Evolutionary conservation across 257 asterid species (phyloP).

Genomic region (Forsythia suspensa): DNA sequence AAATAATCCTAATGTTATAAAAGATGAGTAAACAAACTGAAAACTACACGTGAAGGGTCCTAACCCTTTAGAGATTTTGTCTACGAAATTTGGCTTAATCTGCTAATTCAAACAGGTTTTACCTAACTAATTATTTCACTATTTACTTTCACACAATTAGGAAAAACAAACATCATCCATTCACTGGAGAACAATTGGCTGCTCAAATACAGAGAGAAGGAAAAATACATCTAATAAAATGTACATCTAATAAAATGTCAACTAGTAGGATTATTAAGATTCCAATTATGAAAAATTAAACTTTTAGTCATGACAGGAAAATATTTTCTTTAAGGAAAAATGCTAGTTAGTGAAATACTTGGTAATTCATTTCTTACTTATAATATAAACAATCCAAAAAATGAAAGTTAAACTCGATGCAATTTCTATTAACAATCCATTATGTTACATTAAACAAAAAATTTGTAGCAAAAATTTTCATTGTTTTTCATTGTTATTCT

Average conservation of each 20-base stretch:
- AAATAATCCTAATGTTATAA: too few relatives aligned
- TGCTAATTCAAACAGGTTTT: constrained; percentile 50
- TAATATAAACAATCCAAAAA: too few relatives aligned
- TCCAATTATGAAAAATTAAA: constrained; percentile 10
- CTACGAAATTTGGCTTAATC: constrained; percentile 26
- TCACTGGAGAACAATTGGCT: background rate
- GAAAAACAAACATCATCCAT: background rate
- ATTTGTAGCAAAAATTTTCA: too few relatives aligned
- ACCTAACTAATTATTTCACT: constrained; percentile 49
- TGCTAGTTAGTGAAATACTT: background rate
- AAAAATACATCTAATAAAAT: background rate
- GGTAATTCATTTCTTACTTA: too few relatives aligned
- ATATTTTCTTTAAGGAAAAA: too few relatives aligned
- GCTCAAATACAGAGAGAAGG: constrained; percentile 5
- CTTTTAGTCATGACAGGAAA: background rate
- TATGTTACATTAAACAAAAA: too few relatives aligned
- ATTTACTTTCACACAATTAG: constrained; percentile 18
- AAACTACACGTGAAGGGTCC: too few relatives aligned
- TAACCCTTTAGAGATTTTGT: constrained; percentile 17
- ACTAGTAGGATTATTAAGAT: constrained; percentile 7
- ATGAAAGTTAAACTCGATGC: too few relatives aligned
- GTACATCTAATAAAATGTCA: constrained; percentile 1
- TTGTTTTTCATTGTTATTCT: too few relatives aligned
- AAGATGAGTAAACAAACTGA: too few relatives aligned
- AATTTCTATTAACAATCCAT: too few relatives aligned